These are phyloP conservation scores for Salvia rosmarinus DNA, from an alignment of 257 asterid genomes.

Conservation along the genomic window DNA sequence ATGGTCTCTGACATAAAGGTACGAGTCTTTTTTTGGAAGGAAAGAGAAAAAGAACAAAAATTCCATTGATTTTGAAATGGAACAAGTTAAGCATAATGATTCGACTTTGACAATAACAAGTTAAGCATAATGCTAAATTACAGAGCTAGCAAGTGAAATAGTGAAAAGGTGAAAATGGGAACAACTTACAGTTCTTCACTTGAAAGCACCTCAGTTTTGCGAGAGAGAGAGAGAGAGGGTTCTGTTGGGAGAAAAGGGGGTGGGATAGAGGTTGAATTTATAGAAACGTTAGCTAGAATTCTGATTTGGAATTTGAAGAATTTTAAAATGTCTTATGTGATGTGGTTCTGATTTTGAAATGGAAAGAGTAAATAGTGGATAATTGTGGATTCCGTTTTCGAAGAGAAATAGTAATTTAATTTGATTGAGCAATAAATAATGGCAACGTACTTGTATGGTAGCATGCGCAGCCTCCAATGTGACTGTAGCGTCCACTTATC, in stretches of 20 bases:
- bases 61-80: too few species aligned
- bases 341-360: not conserved
- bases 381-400: not conserved
- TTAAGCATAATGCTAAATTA: too few species aligned
- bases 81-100: too few species aligned
- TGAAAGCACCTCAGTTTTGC: not conserved
- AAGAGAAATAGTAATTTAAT: not conserved
- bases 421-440: conserved; percentile 22
- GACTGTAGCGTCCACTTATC: too few species aligned
- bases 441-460: not conserved
- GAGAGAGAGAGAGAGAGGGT: conserved; percentile 13
- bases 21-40: not conserved
- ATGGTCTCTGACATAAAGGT: conserved; percentile 15
- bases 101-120: too few species aligned
- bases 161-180: not conserved
- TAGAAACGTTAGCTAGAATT: conserved; percentile 14
- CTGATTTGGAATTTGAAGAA: not conserved
- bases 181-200: conserved; percentile 20
- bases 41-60: too few species aligned
- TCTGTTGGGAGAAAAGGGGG: conserved; percentile 13
- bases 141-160: too few species aligned
- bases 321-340: not conserved
- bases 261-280: conserved; percentile 29
- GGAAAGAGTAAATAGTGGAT: conserved; percentile 1
- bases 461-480: not conserved